phyloP scores from a whole-genome alignment of 331 rosid species.

The Quercus lobata region DNA sequence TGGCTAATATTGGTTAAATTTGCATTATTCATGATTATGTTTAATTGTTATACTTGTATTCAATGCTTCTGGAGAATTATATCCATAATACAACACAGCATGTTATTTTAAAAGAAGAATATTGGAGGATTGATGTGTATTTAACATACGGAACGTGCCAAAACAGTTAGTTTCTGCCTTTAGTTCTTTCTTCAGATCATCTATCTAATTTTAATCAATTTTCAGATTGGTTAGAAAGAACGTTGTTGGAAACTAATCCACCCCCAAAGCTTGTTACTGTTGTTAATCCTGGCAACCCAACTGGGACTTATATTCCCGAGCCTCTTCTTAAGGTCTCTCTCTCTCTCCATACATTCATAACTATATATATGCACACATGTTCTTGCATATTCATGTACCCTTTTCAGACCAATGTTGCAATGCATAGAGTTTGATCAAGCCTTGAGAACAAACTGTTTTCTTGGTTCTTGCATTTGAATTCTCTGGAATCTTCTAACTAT shows the following conservation, averaged over 20 bases:
- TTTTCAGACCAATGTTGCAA: not conserved
- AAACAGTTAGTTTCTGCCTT: conserved; percentile 1
- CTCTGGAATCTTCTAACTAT: conserved; percentile 17
- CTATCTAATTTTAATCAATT: conserved; percentile 22
- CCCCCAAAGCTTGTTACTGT: conserved; percentile 85
- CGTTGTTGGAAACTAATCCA: conserved; percentile 64
- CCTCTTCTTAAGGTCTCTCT: conserved; percentile 69
- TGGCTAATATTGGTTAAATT: not conserved
- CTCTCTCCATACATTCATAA: not conserved
- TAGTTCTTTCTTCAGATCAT: not conserved
- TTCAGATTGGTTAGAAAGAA: conserved; percentile 87
- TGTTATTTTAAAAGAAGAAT: not conserved
- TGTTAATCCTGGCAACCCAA: conserved; percentile 96
- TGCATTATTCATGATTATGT: not conserved
- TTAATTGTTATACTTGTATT: not conserved
- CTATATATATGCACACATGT: not conserved
- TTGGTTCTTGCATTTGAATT: not conserved
- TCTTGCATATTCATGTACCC: not conserved
- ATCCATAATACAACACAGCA: not conserved
- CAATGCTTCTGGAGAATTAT: not conserved
- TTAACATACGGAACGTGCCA: not conserved
- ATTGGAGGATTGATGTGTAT: conserved; percentile 1
- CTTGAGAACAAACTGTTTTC: not conserved
- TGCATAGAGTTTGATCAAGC: not conserved
- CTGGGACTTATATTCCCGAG: conserved; percentile 88